These are phyloP conservation scores for Fraxinus greggii DNA, from an alignment of 305 asterid species.

Conservation along the genomic window DNA sequence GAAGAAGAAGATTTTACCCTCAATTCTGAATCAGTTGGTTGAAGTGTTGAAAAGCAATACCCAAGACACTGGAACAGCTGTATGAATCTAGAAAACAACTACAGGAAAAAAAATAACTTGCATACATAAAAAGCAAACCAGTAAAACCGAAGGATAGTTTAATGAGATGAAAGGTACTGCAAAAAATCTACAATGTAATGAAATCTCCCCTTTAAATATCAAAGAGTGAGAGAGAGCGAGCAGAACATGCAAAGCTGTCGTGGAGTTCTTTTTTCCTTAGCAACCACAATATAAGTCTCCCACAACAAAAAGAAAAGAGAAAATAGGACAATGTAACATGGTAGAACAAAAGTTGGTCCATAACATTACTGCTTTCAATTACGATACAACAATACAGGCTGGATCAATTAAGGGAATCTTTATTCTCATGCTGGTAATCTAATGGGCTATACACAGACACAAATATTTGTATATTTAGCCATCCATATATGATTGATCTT, in stretches of 20 bases:
- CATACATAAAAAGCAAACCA: not conserved
- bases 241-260: not conserved
- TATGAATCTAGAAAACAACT: not conserved
- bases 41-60: not conserved
- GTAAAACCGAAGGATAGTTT: not conserved
- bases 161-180: not conserved
- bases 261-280: not conserved
- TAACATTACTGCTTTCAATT: constrained; percentile 1
- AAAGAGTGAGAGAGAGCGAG: not conserved
- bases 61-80: not conserved
- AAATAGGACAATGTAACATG: not conserved
- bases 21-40: not conserved
- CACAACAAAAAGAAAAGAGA: not conserved
- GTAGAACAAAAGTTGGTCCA: constrained; percentile 1
- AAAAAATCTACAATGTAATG: not conserved
- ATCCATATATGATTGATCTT: constrained; percentile 8
- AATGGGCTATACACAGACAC: constrained; percentile 3
- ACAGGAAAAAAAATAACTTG: not conserved
- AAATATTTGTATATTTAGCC: constrained; percentile 12
- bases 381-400: constrained; percentile 5
- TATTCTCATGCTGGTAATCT: constrained; percentile 20
- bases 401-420: constrained; percentile 13
- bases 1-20: not conserved
- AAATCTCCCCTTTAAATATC: not conserved
- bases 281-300: not conserved